Evolutionary conservation across 2,329 filamentous ascomycete genomes (phyloP).

Genomic region (Xylaria sp.): DNA sequence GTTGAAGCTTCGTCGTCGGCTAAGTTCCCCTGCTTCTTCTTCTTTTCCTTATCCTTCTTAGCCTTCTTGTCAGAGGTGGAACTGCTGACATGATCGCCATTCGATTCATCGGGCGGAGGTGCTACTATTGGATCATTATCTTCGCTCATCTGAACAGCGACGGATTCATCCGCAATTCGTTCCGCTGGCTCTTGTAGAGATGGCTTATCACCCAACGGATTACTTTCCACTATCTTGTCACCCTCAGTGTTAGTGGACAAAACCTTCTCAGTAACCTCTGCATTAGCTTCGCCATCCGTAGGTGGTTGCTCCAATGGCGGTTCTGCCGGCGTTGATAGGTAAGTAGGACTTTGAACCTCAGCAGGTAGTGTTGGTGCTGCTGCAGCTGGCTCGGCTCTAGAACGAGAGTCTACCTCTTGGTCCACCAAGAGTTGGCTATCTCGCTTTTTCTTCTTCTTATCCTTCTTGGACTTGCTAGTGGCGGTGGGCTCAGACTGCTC

Average conservation of each 20-base stretch:
- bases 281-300: not conserved
- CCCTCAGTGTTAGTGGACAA: constrained; percentile 44
- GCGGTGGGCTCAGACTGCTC: constrained; percentile 4
- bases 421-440: constrained; percentile 14
- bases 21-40: constrained; percentile 29
- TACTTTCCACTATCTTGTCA: constrained; percentile 38
- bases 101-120: not conserved
- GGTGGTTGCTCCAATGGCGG: constrained; percentile 4
- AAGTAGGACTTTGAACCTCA: constrained; percentile 1
- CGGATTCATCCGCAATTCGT: not conserved
- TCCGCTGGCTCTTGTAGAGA: not conserved
- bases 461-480: constrained; percentile 31
- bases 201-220: not conserved
- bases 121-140: not conserved
- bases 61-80: constrained; percentile 37
- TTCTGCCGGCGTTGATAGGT: not conserved
- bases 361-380: not conserved
- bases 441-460: constrained; percentile 36
- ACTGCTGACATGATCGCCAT: constrained; percentile 29
- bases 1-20: constrained; percentile 19
- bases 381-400: not conserved
- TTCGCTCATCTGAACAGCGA: not conserved
- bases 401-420: not conserved
- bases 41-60: constrained; percentile 46
- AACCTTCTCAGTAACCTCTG: constrained; percentile 24